These are phyloP conservation scores for Tillandsia fasciculata DNA, from an alignment of 176 grass and related monocot species.

Conservation along the genomic window DNA sequence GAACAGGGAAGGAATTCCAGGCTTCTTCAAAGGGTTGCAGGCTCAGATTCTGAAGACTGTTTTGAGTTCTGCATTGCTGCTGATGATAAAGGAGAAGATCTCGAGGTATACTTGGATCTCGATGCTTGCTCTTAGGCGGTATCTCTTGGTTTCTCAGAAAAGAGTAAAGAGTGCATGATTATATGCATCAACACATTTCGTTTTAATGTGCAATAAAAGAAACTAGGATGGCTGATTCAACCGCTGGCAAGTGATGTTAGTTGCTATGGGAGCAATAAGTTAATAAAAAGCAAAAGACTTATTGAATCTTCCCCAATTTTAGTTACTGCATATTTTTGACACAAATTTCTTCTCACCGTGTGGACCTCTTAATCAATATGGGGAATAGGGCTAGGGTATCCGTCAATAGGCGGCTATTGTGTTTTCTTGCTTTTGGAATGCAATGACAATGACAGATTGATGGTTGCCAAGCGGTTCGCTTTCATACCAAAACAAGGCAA, in stretches of 20 bases:
- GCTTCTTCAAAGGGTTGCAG: conserved; percentile 87
- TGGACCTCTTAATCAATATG: too few relatives aligned
- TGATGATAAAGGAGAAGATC: conserved; percentile 99
- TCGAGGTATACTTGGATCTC: conserved; percentile 81
- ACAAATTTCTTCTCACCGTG: too few relatives aligned
- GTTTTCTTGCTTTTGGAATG: too few relatives aligned
- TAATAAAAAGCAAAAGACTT: neutral
- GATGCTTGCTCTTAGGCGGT: conserved; percentile 56
- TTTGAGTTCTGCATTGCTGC: conserved; percentile 80
- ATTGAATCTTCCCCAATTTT: neutral
- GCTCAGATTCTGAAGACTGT: conserved; percentile 97
- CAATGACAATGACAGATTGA: too few relatives aligned
- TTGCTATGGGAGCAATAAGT: neutral
- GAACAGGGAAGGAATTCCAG: conserved; percentile 80
- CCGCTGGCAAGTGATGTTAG: neutral
- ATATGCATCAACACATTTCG: neutral
- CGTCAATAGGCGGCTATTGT: too few relatives aligned
- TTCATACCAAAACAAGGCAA: too few relatives aligned
- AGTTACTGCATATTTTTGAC: neutral
- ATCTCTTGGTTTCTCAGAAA: conserved; percentile 50
- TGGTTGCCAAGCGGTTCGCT: too few relatives aligned
- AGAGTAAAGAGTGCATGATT: conserved; percentile 50
- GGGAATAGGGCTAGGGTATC: too few relatives aligned
- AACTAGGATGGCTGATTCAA: neutral
- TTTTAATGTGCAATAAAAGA: neutral